These are phyloP conservation scores for Leccinum pachyderme DNA, from an alignment of 1,284 basidiomycete genomes.

Conservation along the genomic window DNA sequence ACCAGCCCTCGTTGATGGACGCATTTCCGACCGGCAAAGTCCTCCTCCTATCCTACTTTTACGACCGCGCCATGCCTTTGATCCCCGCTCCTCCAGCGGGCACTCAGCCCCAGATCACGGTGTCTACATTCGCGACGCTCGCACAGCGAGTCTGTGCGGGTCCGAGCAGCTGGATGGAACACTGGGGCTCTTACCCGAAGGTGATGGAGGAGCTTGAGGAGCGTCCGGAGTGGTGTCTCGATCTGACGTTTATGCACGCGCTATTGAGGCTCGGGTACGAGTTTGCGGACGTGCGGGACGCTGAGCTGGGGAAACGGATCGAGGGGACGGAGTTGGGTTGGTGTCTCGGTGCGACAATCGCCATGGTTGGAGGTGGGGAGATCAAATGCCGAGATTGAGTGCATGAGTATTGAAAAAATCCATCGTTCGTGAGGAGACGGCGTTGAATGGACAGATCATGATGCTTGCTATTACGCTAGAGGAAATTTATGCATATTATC, in stretches of 20 bases:
- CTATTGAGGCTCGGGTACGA: conserved; percentile 85
- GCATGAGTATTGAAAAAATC: background rate
- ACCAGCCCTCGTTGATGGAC: conserved; percentile 92
- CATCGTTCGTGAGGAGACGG: background rate
- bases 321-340: conserved; percentile 93
- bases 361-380: conserved; percentile 65
- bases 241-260: conserved; percentile 93
- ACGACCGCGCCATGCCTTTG: conserved; percentile 88
- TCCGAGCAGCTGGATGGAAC: conserved; percentile 53
- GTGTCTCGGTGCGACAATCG: conserved; percentile 85
- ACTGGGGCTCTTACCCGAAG: conserved; percentile 50
- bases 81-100: conserved; percentile 39
- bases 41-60: conserved; percentile 94
- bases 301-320: conserved; percentile 87
- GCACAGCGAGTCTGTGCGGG: conserved; percentile 77
- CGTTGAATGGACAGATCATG: background rate
- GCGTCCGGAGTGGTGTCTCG: conserved; percentile 92
- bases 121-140: conserved; percentile 63
- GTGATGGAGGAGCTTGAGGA: conserved; percentile 78
- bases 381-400: conserved; percentile 44
- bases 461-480: background rate
- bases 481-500: background rate
- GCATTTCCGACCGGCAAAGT: conserved; percentile 82
- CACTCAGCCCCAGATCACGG: conserved; percentile 41
- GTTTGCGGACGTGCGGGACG: conserved; percentile 63